Evolutionary conservation across 768 basidiomycete species (phyloP), one percentile per base, ranked within the genome.

Genomic region (Kwoniella mangroviensis): DNA sequence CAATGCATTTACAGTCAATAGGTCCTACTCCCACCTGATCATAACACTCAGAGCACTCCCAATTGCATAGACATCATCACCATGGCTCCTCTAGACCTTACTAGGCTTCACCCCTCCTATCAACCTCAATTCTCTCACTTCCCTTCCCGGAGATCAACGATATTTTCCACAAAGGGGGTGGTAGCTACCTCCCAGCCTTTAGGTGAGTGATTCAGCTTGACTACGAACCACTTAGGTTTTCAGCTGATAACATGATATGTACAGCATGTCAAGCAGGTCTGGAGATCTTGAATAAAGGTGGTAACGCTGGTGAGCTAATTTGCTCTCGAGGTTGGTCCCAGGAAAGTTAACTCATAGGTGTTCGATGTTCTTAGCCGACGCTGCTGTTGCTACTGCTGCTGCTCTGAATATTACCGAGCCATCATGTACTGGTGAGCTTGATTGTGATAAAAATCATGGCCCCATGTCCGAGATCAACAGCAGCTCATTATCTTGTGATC

Each of bases 381-480:
- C 94, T 34, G 95, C 97, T 7, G 94, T 98, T 19, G 97, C 97
- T 28, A 91, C 89, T 2, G 92, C 94, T 59, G 94, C 90, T 4
- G 95, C 94, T 17, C 83, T 99, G 75, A 98, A 97, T 82, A 90
- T 98, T 40, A 74, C 80, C 90, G 28, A 91, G 88, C 75, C 91
- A 85, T 94, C 93, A 81, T 95, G 95, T n/a, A 92, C 97, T 67
- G 94, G 94, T 78, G 92, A 92, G 92, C 91, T n/a, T n/a, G n/a
- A n/a, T n/a, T n/a, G n/a, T n/a, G n/a, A n/a, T n/a, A n/a, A n/a
- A n/a, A n/a, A n/a, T n/a, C n/a, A n/a, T n/a, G n/a, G n/a, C n/a
- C n/a, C n/a, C n/a, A n/a, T n/a, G n/a, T n/a, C n/a, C n/a, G n/a
- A n/a, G n/a, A n/a, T n/a, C n/a, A n/a, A n/a, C n/a, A n/a, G n/a